These are phyloP conservation scores for Neofusicoccum ribis DNA, from an alignment of 2,329 filamentous ascomycete species.

Conservation along the genomic window DNA sequence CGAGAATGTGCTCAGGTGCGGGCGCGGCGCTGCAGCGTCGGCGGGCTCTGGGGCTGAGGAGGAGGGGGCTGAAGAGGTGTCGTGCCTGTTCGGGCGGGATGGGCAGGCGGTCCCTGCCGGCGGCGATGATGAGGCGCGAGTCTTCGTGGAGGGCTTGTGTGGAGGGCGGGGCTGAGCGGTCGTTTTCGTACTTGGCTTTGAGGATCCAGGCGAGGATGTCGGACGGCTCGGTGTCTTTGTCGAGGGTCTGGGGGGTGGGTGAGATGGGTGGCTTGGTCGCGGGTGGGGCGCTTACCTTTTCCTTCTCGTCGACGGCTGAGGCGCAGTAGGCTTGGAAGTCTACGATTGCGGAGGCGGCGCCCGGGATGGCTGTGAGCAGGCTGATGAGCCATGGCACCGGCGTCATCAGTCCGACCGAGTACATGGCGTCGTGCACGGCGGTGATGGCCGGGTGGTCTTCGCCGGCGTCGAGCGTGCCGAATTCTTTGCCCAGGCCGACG, in stretches of 20 bases:
- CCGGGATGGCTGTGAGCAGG: constrained; percentile 34
- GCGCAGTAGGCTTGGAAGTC: constrained; percentile 34
- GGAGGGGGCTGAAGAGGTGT: not conserved
- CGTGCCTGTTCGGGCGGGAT: not conserved
- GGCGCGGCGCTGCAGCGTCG: constrained; percentile 1
- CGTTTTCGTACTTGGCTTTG: constrained; percentile 40
- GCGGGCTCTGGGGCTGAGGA: not conserved
- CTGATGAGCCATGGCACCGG: constrained; percentile 41
- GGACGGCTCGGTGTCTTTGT: constrained; percentile 30
- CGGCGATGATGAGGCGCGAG: constrained; percentile 36
- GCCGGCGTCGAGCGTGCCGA: constrained; percentile 38
- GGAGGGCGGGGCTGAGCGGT: constrained; percentile 36
- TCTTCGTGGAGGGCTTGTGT: constrained; percentile 36
- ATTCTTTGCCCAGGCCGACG: constrained; percentile 43
- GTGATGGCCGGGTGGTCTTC: constrained; percentile 34
- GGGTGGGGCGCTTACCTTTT: constrained; percentile 26
- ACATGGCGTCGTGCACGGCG: constrained; percentile 38
- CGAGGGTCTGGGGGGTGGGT: not conserved
- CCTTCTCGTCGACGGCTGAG: constrained; percentile 33
- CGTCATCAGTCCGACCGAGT: constrained; percentile 32
- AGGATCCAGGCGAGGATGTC: constrained; percentile 45
- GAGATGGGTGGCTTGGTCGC: not conserved
- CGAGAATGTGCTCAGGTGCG: constrained; percentile 3
- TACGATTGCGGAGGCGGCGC: constrained; percentile 28
- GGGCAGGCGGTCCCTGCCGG: constrained; percentile 33